Evolutionary conservation across 768 basidiomycete genomes (phyloP), one percentile per base, ranked within the genome.

Genomic region (Xerocomellus amylosporus): DNA sequence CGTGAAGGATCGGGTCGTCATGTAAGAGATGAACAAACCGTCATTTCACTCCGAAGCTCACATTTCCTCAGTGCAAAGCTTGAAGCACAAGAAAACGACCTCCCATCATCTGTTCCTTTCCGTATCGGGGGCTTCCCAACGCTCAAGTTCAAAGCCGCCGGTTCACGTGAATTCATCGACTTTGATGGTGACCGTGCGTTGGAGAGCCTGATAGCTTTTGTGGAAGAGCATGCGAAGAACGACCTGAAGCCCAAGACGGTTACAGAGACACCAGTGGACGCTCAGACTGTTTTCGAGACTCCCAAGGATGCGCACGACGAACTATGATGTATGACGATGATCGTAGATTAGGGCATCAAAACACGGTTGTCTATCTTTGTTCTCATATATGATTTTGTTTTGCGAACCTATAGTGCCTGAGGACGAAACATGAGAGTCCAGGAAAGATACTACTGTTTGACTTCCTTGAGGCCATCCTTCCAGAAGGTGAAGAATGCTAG

Each of bases 71-170:
- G 90, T 70, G 95, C 93, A 65, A 98, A 98, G 76, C 86, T 98
- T 77, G 97, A 99, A 61, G 92, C 93, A 2, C 87, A 87, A 55
- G 94, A 97, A 74, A 99, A 99, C 71, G 97, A 99, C 70, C 80
- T 99, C 15, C 96, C 97, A 44, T 78, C 86, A 19, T 82, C 82
- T n/a, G 83, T 87, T 55, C 84, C 87, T 31, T 98, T 99, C 91
- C 84, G 86, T 49, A 74, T 98, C 55, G 65, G 77, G 51, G 91
- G 93, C 38, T 94, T 93, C 88, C 96, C 97, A 8, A 98, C 97
- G 6, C 69, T 98, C 67, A 98, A 98, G 71, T 96, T 99, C 82
- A 95, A 94, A 77, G 80, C 86, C 5, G 96, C 97, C 14, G 96
- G 96, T 43, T 75, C 82, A 20, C 76, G 78, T 51, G 86, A 92